Evolutionary conservation across 805 yeast genomes (phyloP), one percentile per base, ranked within the genome.

Genomic region (Kodamaea kaohsiungensis): DNA sequence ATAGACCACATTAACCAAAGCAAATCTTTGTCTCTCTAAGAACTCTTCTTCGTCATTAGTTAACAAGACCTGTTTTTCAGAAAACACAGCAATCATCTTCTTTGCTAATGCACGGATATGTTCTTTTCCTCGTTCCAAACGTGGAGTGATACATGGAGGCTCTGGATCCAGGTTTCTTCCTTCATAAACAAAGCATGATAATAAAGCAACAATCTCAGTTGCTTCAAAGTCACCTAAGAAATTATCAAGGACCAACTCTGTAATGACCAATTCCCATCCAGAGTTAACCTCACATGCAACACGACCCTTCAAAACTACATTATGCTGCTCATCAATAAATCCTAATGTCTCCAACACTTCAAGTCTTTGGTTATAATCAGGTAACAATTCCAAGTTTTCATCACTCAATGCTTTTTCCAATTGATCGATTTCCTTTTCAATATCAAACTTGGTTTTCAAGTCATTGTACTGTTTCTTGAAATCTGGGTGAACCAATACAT

Each of bases 171-270:
- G 84, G 18, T 82, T 78, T 15, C 83, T 79, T 1, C 98, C 98
- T 64, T 95, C 98, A 65, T 89, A 95, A 1, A 95, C 96, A 73
- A 95, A 95, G 38, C 89, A 90, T 0, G 98, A 91, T 33, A 95
- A 71, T 48, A 95, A 75, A 0, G 98, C 98, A n/a, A 92, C 98
- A 57, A 95, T 91, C 69, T 95, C 99, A 65, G 91, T 97, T 0
- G 98, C 91, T 58, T 92, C 96, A 66, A 89, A 92, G 54, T 91
- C 96, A 30, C 93, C 96, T 57, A 95, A 74, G 75, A 93, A 91
- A 70, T 95, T 95, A 64, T 93, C 96, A 61, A 95, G 77, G 15
- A 95, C 83, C 52, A 95, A 77, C 69, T 95, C 99, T 0, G 99
- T 93, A 9, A 95, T 68, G 2, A 88, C 87, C 53, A 92, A 77